Evolutionary conservation across 805 yeast genomes (phyloP).

Genomic region (Candida easanensis): DNA sequence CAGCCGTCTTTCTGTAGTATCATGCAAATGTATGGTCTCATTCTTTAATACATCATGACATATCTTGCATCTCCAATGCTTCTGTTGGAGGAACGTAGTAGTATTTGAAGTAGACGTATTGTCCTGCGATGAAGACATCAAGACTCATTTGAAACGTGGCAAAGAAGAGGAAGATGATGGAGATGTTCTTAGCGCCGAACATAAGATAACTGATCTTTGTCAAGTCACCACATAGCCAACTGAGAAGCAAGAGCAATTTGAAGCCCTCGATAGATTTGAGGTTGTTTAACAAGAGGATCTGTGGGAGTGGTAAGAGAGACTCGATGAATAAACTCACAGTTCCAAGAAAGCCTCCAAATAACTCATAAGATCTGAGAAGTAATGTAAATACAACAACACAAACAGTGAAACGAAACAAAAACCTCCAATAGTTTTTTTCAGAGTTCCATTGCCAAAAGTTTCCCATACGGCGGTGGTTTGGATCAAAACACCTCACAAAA

Average conservation of each 20-base stretch:
- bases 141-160: conserved; percentile 76
- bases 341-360: conserved; percentile 53
- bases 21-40: background rate
- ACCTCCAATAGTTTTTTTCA: conserved; percentile 58
- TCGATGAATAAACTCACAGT: conserved; percentile 67
- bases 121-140: conserved; percentile 71
- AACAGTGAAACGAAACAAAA: conserved; percentile 37
- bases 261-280: conserved; percentile 74
- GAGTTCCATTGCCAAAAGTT: conserved; percentile 87
- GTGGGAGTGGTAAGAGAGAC: conserved; percentile 72
- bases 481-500: conserved; percentile 62
- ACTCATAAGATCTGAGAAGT: conserved; percentile 33
- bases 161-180: conserved; percentile 61
- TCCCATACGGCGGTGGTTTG: conserved; percentile 59
- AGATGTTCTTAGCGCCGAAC: conserved; percentile 73
- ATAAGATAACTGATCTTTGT: conserved; percentile 70
- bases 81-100: conserved; percentile 25
- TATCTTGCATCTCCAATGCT: conserved; percentile 12
- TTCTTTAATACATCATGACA: conserved; percentile 3
- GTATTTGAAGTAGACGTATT: conserved; percentile 61
- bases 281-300: conserved; percentile 66
- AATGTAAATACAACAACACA: conserved; percentile 33
- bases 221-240: conserved; percentile 90
- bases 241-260: conserved; percentile 66
- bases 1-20: background rate